These are phyloP conservation scores for Boletus smithii DNA, from an alignment of 1,284 basidiomycete genomes.

Conservation along the genomic window DNA sequence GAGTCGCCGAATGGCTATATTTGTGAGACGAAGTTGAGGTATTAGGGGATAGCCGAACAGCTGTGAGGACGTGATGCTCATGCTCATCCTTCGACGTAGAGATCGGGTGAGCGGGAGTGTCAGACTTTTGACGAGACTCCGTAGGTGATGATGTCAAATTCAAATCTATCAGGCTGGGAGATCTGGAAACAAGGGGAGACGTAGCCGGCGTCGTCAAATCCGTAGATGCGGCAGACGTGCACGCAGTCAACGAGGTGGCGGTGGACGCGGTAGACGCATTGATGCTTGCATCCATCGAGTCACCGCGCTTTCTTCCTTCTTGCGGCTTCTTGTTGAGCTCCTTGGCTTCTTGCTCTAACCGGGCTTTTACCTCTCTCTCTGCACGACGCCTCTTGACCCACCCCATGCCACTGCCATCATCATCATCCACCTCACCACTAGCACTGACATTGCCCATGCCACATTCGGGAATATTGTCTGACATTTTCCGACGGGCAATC, in stretches of 20 bases:
- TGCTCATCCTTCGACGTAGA: conserved; percentile 20
- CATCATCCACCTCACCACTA: conserved; percentile 37
- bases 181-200: conserved; percentile 25
- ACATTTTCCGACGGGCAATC: conserved; percentile 21
- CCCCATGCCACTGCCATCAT: conserved; percentile 72
- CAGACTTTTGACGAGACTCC: background rate
- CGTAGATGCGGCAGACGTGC: conserved; percentile 22
- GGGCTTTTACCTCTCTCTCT: conserved; percentile 41
- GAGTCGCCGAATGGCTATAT: conserved; percentile 1
- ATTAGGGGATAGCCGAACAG: conserved; percentile 22
- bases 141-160: conserved; percentile 6
- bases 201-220: conserved; percentile 20
- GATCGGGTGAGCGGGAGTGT: background rate
- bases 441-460: conserved; percentile 26
- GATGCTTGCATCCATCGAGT: conserved; percentile 26
- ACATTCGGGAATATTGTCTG: conserved; percentile 16
- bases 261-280: conserved; percentile 26
- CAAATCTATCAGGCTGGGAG: conserved; percentile 26
- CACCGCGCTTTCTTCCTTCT: conserved; percentile 24
- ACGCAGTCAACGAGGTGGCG: conserved; percentile 25
- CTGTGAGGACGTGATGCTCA: conserved; percentile 24
- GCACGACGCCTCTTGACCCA: conserved; percentile 64
- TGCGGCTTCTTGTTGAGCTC: conserved; percentile 12
- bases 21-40: conserved; percentile 10
- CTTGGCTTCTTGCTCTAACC: conserved; percentile 38